These are phyloP conservation scores for Dendrocalamus sinicus DNA, from an alignment of 176 grass and related monocot species.

Conservation along the genomic window DNA sequence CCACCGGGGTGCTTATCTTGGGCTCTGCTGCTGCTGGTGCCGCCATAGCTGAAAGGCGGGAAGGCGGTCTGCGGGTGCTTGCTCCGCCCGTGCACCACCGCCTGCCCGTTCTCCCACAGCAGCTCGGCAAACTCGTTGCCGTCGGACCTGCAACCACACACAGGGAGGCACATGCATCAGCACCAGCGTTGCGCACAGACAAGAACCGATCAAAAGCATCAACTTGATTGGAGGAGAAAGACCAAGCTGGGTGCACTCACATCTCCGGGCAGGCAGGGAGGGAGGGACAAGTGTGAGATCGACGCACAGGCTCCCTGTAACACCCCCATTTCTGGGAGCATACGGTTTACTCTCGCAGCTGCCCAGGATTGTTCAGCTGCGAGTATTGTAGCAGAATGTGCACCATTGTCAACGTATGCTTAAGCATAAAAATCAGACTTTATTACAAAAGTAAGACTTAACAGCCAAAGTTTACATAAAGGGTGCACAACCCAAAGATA, in stretches of 20 bases:
- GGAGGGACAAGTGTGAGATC: not conserved
- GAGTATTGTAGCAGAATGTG: no score
- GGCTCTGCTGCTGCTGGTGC: constrained; percentile 35
- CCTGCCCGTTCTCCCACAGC: constrained; percentile 63
- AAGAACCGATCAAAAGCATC: constrained; percentile 15
- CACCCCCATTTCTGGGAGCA: no score
- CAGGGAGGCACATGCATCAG: not conserved
- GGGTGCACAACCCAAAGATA: no score
- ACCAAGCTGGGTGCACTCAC: constrained; percentile 28
- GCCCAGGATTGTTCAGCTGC: no score
- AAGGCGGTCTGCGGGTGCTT: constrained; percentile 42
- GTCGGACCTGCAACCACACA: constrained; percentile 44
- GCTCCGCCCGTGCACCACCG: constrained; percentile 51
- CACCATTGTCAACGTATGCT: no score
- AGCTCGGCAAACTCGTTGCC: constrained; percentile 55
- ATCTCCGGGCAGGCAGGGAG: constrained; percentile 26
- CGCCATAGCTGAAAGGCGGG: constrained; percentile 40
- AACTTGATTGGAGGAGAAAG: not conserved
- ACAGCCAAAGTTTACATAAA: no score
- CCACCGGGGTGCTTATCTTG: constrained; percentile 37
- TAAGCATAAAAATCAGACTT: no score
- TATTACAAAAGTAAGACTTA: no score
- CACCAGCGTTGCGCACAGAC: not conserved
- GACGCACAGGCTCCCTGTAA: not conserved
- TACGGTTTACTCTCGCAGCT: no score